Conservation (phyloP, 495 filamentous ascomycete genomes). For the Podospora comata region DNA sequence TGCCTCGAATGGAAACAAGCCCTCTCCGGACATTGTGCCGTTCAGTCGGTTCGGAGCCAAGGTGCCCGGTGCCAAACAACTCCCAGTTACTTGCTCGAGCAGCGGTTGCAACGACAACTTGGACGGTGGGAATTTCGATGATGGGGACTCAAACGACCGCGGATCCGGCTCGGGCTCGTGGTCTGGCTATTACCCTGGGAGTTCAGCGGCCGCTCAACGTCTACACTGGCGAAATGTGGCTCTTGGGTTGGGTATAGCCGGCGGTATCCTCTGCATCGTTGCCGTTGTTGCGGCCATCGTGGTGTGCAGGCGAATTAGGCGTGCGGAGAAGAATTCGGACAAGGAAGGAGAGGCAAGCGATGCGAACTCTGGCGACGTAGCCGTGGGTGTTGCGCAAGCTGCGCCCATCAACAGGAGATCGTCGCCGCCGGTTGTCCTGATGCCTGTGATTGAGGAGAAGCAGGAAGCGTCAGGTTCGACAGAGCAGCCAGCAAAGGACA, state of each 20-base stretch:
- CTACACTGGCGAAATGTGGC: constrained; percentile 20
- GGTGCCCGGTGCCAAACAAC: constrained; percentile 27
- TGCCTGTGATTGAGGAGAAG: constrained; percentile 17
- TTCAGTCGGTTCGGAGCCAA: constrained; percentile 31
- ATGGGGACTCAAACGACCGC: not conserved
- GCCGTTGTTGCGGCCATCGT: constrained; percentile 12
- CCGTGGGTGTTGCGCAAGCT: not conserved
- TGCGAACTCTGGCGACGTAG: not conserved
- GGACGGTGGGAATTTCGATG: not conserved
- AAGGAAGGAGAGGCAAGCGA: not conserved
- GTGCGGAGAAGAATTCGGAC: constrained; percentile 8
- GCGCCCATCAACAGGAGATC: not conserved
- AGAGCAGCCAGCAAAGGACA: not conserved
- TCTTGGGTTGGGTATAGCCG: constrained; percentile 23
- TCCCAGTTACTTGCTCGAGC: constrained; percentile 5
- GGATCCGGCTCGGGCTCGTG: not conserved
- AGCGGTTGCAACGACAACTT: not conserved
- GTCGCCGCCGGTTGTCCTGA: not conserved
- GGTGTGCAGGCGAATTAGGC: constrained; percentile 19
- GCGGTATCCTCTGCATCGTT: constrained; percentile 19
- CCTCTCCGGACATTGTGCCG: constrained; percentile 30
- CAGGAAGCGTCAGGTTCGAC: not conserved
- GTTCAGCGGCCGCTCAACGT: not conserved
- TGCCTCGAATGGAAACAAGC: constrained; percentile 40
- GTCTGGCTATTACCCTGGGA: not conserved